Evolutionary conservation across 2,329 filamentous ascomycete genomes (phyloP), one percentile per base, ranked within the genome.

Genomic region (Fusarium sp.): DNA sequence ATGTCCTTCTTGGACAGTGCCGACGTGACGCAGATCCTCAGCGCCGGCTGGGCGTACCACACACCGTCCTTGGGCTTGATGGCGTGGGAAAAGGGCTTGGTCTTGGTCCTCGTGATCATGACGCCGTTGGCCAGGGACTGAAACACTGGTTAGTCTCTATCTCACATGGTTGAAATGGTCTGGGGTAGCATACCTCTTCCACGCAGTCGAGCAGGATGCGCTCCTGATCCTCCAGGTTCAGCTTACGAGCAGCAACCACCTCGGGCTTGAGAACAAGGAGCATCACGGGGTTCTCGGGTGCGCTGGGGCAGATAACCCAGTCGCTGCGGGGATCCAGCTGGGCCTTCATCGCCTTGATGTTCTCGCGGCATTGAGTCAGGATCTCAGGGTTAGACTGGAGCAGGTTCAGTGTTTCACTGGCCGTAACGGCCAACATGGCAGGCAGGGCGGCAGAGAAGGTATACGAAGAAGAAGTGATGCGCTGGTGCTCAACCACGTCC

Each of bases 361-460:
- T 95, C 73, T 98, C 95, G 55, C 95, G 89, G 76, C 97, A 89
- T 71, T 91, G 91, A 2, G 85, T 83, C 54, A 98, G 83, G 39
- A 97, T 90, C 61, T 97, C 94, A 0, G 95, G 95, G 77, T 92
- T 94, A 43, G 92, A 92, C 81, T 98, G 94, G 53, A 99, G 86
- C 72, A 98, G 84, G 60, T 91, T 90, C 61, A 98, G 88, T 1
- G 94, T 95, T 82, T 98, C 96, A 78, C 94, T 97, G 1, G 95
- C 94, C 0, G 95, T 98, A n/a, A 97, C 97, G 16, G 96, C 94
- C 56, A 97, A 86, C 85, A 99, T 92, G 18, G 96, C 96, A 5
- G 96, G 96, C 36, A 99, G 86, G 7, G 96, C 96, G 3, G 96
- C 96, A 30, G 95, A 98, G 83, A 94, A 99, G 4, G 96, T 98